phyloP scores from a whole-genome alignment of 331 rosid species.

The Pyrus hybrid region DNA sequence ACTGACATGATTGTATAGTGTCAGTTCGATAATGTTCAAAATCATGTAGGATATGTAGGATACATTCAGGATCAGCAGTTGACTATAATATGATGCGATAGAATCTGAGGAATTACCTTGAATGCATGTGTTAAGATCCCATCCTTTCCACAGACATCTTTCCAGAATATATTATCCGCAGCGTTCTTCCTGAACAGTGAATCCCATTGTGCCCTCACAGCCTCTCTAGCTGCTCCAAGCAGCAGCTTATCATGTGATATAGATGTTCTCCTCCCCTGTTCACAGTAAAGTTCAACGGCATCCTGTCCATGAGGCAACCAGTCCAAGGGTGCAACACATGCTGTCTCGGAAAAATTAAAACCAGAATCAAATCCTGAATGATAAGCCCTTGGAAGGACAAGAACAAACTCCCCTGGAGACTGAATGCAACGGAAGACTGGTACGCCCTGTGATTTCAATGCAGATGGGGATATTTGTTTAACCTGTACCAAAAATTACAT shows the following conservation, averaged over 20 bases:
- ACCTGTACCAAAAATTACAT: slow-evolving; percentile 39
- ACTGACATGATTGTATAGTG: not conserved
- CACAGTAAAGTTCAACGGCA: slow-evolving; percentile 48
- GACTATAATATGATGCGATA: not conserved
- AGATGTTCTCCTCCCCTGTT: slow-evolving; percentile 51
- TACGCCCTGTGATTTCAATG: slow-evolving; percentile 54
- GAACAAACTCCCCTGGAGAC: slow-evolving; percentile 67
- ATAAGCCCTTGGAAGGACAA: slow-evolving; percentile 67
- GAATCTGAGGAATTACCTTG: slow-evolving; percentile 33
- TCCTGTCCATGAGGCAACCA: slow-evolving; percentile 80
- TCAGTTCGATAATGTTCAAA: not conserved
- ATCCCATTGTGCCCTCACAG: slow-evolving; percentile 76
- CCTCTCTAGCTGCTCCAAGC: slow-evolving; percentile 75
- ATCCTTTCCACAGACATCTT: slow-evolving; percentile 38
- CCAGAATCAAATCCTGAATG: slow-evolving; percentile 82
- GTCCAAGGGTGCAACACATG: slow-evolving; percentile 68
- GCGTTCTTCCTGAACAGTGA: slow-evolving; percentile 31
- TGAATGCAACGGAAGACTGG: slow-evolving; percentile 77
- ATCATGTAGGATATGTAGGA: not conserved
- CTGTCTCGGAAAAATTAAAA: slow-evolving; percentile 66
- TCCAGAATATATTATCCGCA: slow-evolving; percentile 33
- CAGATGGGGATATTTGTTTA: slow-evolving; percentile 46
- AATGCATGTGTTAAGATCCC: slow-evolving; percentile 51
- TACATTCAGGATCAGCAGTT: slow-evolving; percentile 1
- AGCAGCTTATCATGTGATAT: slow-evolving; percentile 72